Conservation (phyloP, 2,329 filamentous ascomycete species). For the Diaporthe batatas region DNA sequence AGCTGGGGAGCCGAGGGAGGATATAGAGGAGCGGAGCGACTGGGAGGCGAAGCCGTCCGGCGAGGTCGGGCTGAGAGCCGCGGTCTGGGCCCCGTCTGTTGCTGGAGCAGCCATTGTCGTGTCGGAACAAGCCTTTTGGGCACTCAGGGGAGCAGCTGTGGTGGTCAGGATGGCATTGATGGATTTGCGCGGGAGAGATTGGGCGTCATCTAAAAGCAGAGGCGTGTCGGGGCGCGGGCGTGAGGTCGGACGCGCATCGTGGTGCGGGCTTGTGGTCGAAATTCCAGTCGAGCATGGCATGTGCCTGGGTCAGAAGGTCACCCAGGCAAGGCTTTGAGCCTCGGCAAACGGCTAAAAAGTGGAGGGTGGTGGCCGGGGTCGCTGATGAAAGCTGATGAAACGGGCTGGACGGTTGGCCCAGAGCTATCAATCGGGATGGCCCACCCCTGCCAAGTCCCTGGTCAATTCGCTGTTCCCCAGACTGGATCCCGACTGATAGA, state of each 20-base stretch:
- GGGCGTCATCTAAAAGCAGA: conserved; percentile 16
- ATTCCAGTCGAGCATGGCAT: conserved; percentile 22
- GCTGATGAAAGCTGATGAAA: conserved; percentile 13
- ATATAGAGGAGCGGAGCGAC: conserved; percentile 74
- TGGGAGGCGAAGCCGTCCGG: conserved; percentile 61
- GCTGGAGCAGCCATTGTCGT: conserved; percentile 37
- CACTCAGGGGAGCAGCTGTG: conserved; percentile 6
- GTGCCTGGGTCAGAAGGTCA: conserved; percentile 8
- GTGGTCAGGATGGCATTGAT: conserved; percentile 26
- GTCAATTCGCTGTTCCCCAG: conserved; percentile 35
- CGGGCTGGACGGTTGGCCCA: conserved; percentile 3
- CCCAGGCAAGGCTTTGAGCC: conserved; percentile 22
- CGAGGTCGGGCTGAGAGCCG: conserved; percentile 60
- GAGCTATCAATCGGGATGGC: not conserved
- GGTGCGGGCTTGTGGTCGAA: conserved; percentile 17
- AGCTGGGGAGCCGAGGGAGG: conserved; percentile 74
- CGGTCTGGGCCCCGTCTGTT: conserved; percentile 56
- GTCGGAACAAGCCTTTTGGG: conserved; percentile 1
- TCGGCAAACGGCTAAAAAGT: conserved; percentile 31
- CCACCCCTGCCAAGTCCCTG: conserved; percentile 30
- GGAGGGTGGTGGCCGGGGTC: conserved; percentile 26
- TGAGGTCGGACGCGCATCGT: conserved; percentile 31
- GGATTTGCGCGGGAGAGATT: conserved; percentile 18
- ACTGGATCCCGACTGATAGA: conserved; percentile 18
- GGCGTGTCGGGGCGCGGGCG: not conserved